Base-by-base conservation (phyloP, 208 protist species). In the Trypanosoma mega region DNA sequence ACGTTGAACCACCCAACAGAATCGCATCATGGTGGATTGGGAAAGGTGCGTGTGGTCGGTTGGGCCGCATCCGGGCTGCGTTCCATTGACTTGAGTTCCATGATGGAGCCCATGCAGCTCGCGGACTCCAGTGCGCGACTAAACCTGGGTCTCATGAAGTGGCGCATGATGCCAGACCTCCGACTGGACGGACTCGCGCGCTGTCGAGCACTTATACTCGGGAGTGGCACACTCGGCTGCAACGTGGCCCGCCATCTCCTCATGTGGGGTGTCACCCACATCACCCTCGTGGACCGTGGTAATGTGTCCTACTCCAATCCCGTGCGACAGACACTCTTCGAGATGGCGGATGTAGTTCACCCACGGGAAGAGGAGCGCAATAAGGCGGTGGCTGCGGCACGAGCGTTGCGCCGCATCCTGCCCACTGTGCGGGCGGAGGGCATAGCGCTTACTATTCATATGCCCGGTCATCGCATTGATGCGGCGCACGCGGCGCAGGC, bases 131-230 rank as follows among this genome's bases (percentile, higher is more conserved):
- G 76, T 54, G 71, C 90, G 14, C 71, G 74, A 16, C 75, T 94
- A 50, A 99, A 99, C 79, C 58, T 99, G 3, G 76, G 88, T 30
- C 72, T 99, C 49, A 99, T 99, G 98, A 90, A 97, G 62, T 99
- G 98, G 98, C 83, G 98, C 21, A 80, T 98, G 69, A 47, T 98
- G 44, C 98, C 97, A 0, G 63, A 77, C 16, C 73, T 99, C 8
- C 65, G 97, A 21, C 80, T 99, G 23, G 83, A 94, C n/a, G 37
- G 47, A 12, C 53, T 99, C 0, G 57, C 78, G n/a, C n/a, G 52
- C 16, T 93, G 87, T 51, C 88, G 77, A 52, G 97, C 88, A 29
- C 80, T 99, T 0, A 68, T 99, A 7, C 74, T 99, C 23, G 98
- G 98, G 18, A 80, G 93, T 23, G 98, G 98, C 26, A 99, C 98